These are phyloP conservation scores for Cutaneotrichosporon daszewskae DNA, from an alignment of 1,284 basidiomycete genomes.

Conservation along the genomic window DNA sequence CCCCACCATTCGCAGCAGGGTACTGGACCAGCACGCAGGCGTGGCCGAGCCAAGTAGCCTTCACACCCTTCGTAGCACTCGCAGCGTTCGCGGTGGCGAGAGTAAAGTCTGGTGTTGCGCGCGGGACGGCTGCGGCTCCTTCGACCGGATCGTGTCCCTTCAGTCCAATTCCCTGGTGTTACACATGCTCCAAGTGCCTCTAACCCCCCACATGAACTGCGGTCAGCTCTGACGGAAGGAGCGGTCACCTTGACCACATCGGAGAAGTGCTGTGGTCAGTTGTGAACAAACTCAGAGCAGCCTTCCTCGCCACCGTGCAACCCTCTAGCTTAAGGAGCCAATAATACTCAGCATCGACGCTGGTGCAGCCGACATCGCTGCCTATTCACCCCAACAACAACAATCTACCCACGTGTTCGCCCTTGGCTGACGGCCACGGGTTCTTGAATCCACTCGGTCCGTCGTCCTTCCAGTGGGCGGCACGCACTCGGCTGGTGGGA, in stretches of 20 bases:
- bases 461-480: slow-evolving; percentile 37
- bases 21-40: slow-evolving; percentile 67
- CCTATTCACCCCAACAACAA: too few species aligned
- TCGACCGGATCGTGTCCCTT: too few species aligned
- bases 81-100: too few species aligned
- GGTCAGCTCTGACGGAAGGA: background rate
- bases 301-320: background rate
- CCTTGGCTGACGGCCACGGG: slow-evolving; percentile 45
- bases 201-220: slow-evolving; percentile 6
- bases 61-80: slow-evolving; percentile 44
- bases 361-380: background rate
- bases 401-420: slow-evolving; percentile 13
- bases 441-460: slow-evolving; percentile 45
- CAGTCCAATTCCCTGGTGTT: too few species aligned
- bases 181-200: too few species aligned
- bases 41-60: slow-evolving; percentile 67
- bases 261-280: slow-evolving; percentile 13
- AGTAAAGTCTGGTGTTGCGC: slow-evolving; percentile 6
- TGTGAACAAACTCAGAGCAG: background rate
- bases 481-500: too few species aligned
- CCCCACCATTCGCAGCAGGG: too few species aligned
- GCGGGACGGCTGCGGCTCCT: too few species aligned
- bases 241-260: slow-evolving; percentile 4
- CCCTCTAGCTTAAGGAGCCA: background rate
- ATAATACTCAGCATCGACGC: slow-evolving; percentile 16